A percentile compares a stretch with the other conserved stretches of the same genome.
Conservation (phyloP, 352 stramenopile genomes). For the Globisporangium nodosum region DNA sequence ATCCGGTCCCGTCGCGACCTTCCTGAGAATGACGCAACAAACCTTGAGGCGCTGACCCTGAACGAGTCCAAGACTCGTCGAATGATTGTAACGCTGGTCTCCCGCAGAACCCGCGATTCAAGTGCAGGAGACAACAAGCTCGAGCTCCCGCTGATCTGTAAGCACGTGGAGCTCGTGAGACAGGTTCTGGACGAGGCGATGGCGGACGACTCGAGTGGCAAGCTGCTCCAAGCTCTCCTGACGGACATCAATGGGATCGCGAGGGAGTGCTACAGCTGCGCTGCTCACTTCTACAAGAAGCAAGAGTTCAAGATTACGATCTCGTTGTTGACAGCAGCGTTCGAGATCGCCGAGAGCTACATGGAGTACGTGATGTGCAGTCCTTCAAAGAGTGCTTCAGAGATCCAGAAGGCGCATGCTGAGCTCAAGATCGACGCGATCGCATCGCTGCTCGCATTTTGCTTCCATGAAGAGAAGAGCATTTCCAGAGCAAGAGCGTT, state of each 20-base stretch:
- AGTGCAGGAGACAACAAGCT: not conserved
- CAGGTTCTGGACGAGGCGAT: conserved; percentile 37
- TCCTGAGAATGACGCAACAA: conserved; percentile 10
- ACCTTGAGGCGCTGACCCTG: conserved; percentile 24
- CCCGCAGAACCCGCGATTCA: conserved; percentile 6
- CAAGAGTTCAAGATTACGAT: conserved; percentile 34
- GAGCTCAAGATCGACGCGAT: conserved; percentile 59
- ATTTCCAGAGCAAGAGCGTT: conserved; percentile 26
- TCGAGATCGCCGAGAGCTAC: conserved; percentile 48
- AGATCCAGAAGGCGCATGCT: conserved; percentile 30
- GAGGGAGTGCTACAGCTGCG: conserved; percentile 57
- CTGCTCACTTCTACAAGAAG: conserved; percentile 42
- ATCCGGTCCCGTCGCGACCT: not conserved
- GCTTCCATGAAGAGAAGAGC: conserved; percentile 36
- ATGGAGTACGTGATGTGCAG: conserved; percentile 64
- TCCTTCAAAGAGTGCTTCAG: conserved; percentile 15
- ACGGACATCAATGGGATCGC: conserved; percentile 55
- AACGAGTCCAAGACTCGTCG: conserved; percentile 41
- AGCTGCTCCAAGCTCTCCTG: conserved; percentile 33
- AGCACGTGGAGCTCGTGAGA: conserved; percentile 23
- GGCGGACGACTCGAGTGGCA: conserved; percentile 15
- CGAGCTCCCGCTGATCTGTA: conserved; percentile 15
- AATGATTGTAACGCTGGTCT: conserved; percentile 30
- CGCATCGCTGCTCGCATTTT: conserved; percentile 49
- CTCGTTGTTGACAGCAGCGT: conserved; percentile 31